Base-by-base conservation (phyloP, 495 filamentous ascomycete genomes). In the Podospora anserina region DNA sequence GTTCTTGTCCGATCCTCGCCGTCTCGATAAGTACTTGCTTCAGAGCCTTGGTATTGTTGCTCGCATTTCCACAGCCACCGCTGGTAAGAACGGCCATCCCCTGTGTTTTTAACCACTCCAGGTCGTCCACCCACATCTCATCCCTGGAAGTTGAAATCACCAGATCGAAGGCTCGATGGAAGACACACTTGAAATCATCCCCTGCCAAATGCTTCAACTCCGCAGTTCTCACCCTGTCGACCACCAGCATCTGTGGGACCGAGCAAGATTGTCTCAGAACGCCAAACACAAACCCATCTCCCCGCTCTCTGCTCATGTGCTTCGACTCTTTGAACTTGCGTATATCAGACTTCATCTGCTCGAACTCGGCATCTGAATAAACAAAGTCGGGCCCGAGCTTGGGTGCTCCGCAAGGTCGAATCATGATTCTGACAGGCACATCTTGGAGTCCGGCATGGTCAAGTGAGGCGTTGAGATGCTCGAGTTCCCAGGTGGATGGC, bases 231-330 rank as follows among this genome's bases (percentile, higher is more conserved):
- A 68, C 67, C 28, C 69, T 62, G 56, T 77, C 77, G 23, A 83
- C 66, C 39, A 66, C 69, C 64, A 78, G 61, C 49, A 64, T 55
- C n/a, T 66, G 4, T 28, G 2, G 5, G n/a, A 20, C 55, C 57
- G 53, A 2, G 4, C 16, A n/a, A 19, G 15, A 11, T 63, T n/a
- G 19, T 20, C 2, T 4, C 2, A 83, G 66, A 1, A 80, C 67
- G 2, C 82, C 82, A 72, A 84, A 81, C 2, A 84, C 82, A 63
- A 84, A 84, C 19, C 82, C 82, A 58, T 84, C 82, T 2, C 79
- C 81, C 9, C 69, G 72, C 0, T 49, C 63, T 16, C 69, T 55
- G n/a, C 68, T 53, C 1, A 82, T 54, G 4, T 78, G 27, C 2
- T 74, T 73, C 0, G 66, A 66, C 5, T 66, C 49, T 49, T 70